phyloP scores from a whole-genome alignment of 2,329 filamentous ascomycete genomes.

The Lasiodiplodia theobromae region DNA sequence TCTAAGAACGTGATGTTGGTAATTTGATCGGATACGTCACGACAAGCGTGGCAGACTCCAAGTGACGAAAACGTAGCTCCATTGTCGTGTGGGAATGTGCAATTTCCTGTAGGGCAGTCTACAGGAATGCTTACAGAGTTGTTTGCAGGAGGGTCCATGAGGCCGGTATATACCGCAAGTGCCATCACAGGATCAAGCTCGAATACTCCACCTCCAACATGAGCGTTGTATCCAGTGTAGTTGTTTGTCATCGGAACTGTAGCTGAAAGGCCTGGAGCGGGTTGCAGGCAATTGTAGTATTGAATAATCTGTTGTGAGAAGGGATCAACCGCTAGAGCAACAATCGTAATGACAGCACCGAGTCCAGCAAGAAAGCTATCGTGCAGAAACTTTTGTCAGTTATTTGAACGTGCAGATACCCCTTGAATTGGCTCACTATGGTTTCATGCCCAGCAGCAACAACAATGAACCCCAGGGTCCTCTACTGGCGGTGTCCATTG shows the following conservation, averaged over 20 bases:
- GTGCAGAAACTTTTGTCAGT: background rate
- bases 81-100: background rate
- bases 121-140: background rate
- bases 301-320: constrained; percentile 2
- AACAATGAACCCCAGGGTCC: background rate
- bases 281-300: background rate
- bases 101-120: constrained; percentile 2
- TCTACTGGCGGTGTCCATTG: background rate
- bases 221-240: background rate
- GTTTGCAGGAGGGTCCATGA: constrained; percentile 7
- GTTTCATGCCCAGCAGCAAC: background rate
- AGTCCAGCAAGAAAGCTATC: background rate
- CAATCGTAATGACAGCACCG: background rate
- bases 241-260: background rate
- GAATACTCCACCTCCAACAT: too few relatives aligned
- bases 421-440: background rate
- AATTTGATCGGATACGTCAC: background rate
- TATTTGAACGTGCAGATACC: background rate
- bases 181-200: background rate
- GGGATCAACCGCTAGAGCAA: background rate
- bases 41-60: background rate
- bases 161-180: background rate
- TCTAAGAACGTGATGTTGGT: background rate
- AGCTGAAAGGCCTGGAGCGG: background rate
- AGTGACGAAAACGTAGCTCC: background rate